Evolutionary conservation across 179 eudicot genomes (phyloP).

Genomic region (Actinidia chinensis): DNA sequence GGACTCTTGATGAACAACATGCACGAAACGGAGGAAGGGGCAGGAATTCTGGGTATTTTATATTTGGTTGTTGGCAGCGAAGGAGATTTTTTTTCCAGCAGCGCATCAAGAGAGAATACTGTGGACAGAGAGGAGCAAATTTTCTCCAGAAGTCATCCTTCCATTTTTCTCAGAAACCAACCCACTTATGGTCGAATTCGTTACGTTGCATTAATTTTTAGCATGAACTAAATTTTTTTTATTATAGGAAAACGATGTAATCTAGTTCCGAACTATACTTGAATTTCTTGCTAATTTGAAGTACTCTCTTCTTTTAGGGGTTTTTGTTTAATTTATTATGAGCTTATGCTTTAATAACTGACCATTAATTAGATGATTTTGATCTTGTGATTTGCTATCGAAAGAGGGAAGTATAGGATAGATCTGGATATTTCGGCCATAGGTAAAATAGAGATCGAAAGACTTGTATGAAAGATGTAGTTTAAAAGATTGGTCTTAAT

Average conservation of each 20-base stretch:
- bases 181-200: background rate
- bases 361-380: background rate
- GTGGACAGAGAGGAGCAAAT: too few species aligned
- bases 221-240: constrained; percentile 4
- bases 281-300: background rate
- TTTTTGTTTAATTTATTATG: background rate
- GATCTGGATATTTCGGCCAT: background rate
- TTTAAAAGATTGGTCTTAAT: background rate
- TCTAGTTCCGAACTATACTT: background rate
- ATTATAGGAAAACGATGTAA: background rate
- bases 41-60: too few species aligned
- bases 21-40: too few species aligned
- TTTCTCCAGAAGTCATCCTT: background rate
- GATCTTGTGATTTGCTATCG: background rate
- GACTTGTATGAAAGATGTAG: background rate
- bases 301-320: background rate
- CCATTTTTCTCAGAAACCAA: background rate
- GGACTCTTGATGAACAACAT: background rate
- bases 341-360: constrained; percentile 3
- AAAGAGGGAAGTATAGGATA: constrained; percentile 2
- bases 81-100: too few species aligned
- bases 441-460: background rate
- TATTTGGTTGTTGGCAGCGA: too few species aligned
- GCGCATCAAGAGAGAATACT: too few species aligned
- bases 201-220: background rate